phyloP scores from a whole-genome alignment of 2,329 filamentous ascomycete species.

The Phialophora expanda region DNA sequence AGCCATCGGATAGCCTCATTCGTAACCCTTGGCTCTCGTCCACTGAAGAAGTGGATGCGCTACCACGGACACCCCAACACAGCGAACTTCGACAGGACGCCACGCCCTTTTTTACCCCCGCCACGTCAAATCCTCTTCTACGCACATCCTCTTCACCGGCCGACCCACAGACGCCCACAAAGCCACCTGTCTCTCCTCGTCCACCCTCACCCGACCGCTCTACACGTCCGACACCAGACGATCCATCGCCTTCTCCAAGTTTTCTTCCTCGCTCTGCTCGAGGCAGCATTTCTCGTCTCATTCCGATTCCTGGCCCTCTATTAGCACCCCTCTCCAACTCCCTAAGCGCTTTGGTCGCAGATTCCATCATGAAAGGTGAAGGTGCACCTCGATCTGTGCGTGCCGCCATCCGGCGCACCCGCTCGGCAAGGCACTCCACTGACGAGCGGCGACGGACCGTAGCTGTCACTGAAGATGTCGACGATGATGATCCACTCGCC shows the following conservation, averaged over 20 bases:
- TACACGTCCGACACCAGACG: slow-evolving; percentile 21
- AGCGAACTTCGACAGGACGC: slow-evolving; percentile 16
- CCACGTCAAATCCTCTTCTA: slow-evolving; percentile 27
- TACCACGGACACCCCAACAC: slow-evolving; percentile 29
- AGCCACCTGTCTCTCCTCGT: slow-evolving; percentile 25
- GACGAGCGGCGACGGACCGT: slow-evolving; percentile 25
- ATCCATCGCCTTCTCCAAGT: slow-evolving; percentile 39
- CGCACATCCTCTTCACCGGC: slow-evolving; percentile 35
- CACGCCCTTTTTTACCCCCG: slow-evolving; percentile 36
- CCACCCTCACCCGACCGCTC: slow-evolving; percentile 33
- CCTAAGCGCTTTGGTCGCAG: slow-evolving; percentile 68
- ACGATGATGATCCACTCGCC: slow-evolving; percentile 18
- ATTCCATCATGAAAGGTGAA: slow-evolving; percentile 65
- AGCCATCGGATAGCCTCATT: slow-evolving; percentile 24
- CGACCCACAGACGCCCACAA: slow-evolving; percentile 33
- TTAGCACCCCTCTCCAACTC: slow-evolving; percentile 65
- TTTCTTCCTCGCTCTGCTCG: slow-evolving; percentile 47
- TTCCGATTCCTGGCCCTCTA: slow-evolving; percentile 61
- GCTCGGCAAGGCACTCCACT: slow-evolving; percentile 27
- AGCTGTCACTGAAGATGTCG: slow-evolving; percentile 20
- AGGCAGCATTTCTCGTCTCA: slow-evolving; percentile 54
- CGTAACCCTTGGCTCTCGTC: slow-evolving; percentile 32
- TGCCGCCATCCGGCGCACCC: slow-evolving; percentile 27
- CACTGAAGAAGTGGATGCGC: slow-evolving; percentile 27
- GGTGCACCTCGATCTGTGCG: slow-evolving; percentile 41